Percentiles rank a stretch among this genome's conserved stretches.
phyloP scores from a whole-genome alignment of 106 monocot species.

The Triglochin maritima region DNA sequence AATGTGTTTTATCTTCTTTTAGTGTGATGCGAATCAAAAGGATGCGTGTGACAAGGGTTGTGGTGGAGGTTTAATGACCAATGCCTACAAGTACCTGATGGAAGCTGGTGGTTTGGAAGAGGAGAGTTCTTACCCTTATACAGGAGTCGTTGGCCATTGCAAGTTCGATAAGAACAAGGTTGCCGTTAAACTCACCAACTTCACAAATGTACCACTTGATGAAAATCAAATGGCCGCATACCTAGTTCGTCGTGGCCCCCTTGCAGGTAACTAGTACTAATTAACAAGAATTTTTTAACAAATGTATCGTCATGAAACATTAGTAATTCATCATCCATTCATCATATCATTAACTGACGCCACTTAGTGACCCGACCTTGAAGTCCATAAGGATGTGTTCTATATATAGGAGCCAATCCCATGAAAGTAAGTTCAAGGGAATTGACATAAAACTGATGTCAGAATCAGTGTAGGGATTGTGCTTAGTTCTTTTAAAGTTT shows the following conservation, averaged over 20 bases:
- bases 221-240: conserved; percentile 62
- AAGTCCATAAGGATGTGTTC: too few species aligned
- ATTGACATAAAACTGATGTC: too few species aligned
- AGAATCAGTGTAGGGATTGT: too few species aligned
- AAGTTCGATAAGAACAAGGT: conserved; percentile 39
- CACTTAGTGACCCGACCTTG: too few species aligned
- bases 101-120: conserved; percentile 55
- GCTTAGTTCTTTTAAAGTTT: too few species aligned
- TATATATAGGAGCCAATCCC: too few species aligned
- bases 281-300: too few species aligned
- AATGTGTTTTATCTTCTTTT: too few species aligned
- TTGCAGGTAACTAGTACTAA: conserved; percentile 38
- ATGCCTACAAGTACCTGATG: conserved; percentile 67
- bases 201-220: conserved; percentile 40
- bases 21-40: conserved; percentile 59
- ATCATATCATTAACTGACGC: too few species aligned
- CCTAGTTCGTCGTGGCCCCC: conserved; percentile 54
- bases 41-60: conserved; percentile 66
- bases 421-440: too few species aligned
- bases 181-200: conserved; percentile 48
- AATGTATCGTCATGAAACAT: too few species aligned
- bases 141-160: conserved; percentile 39
- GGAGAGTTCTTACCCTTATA: conserved; percentile 64
- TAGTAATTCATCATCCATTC: too few species aligned
- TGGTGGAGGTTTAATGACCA: conserved; percentile 76